These are phyloP conservation scores for Chrysosphaeria jannelii DNA, from an alignment of 2,329 filamentous ascomycete genomes.

Conservation along the genomic window DNA sequence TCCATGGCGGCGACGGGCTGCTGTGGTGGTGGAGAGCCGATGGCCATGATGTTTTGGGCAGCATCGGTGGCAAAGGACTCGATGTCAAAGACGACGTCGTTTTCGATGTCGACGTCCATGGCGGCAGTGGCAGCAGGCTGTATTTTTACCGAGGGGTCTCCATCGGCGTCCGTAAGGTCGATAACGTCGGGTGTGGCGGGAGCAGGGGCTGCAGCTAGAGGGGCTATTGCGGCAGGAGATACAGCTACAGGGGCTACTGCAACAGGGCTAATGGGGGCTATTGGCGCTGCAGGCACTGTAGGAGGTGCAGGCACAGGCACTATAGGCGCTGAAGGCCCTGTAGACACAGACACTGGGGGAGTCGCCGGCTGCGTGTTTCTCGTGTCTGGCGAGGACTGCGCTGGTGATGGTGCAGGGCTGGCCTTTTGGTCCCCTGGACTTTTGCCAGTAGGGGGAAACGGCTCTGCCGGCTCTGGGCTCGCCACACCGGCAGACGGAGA, in stretches of 20 bases:
- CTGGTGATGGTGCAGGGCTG: too few relatives aligned
- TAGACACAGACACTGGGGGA: too few relatives aligned
- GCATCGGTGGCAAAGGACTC: slow-evolving; percentile 12
- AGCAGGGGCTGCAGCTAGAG: neutral
- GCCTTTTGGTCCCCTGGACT: too few relatives aligned
- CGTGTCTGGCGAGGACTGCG: too few relatives aligned
- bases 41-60: slow-evolving; percentile 6
- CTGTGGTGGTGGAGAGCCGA: slow-evolving; percentile 3
- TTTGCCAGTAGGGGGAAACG: too few relatives aligned
- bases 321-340: too few relatives aligned
- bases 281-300: neutral
- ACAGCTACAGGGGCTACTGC: neutral
- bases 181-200: slow-evolving; percentile 2
- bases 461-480: too few relatives aligned
- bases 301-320: too few relatives aligned
- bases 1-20: neutral
- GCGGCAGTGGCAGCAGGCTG: too few relatives aligned
- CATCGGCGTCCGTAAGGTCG: neutral
- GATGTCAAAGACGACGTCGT: slow-evolving; percentile 15
- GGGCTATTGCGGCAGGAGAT: neutral
- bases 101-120: too few relatives aligned
- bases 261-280: neutral
- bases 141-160: neutral
- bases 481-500: too few relatives aligned
- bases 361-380: too few relatives aligned